Conservation (phyloP, 106 monocot genomes). For the Allium cepa region DNA sequence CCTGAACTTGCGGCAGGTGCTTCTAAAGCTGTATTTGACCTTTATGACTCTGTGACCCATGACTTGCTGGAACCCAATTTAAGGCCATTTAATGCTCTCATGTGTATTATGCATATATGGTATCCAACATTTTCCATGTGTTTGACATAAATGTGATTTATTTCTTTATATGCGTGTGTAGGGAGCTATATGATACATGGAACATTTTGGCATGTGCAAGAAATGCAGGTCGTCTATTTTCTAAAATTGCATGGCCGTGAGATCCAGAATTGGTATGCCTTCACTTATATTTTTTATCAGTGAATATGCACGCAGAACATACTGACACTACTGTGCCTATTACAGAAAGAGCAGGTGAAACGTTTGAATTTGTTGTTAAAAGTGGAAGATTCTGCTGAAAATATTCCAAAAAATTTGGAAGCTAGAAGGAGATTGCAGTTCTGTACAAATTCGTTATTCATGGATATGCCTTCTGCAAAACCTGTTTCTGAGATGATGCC, state of each 20-base stretch:
- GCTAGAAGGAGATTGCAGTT: slow-evolving; percentile 88
- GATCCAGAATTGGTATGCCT: slow-evolving; percentile 66
- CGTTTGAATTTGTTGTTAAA: slow-evolving; percentile 86
- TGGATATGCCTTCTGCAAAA: slow-evolving; percentile 82
- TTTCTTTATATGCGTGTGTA: slow-evolving; percentile 4
- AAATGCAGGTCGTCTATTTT: slow-evolving; percentile 81
- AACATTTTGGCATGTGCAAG: slow-evolving; percentile 75
- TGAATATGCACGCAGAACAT: neutral
- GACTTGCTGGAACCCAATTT: slow-evolving; percentile 56
- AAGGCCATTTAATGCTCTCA: slow-evolving; percentile 32
- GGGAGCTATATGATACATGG: slow-evolving; percentile 94
- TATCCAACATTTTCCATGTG: too few relatives aligned
- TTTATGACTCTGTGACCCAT: slow-evolving; percentile 85
- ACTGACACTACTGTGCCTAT: neutral
- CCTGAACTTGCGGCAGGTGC: slow-evolving; percentile 64
- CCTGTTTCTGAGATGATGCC: slow-evolving; percentile 92
- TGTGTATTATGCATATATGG: too few relatives aligned
- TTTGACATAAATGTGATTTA: too few relatives aligned
- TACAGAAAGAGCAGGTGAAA: slow-evolving; percentile 93
- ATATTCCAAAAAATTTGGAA: slow-evolving; percentile 94
- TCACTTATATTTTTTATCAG: neutral
- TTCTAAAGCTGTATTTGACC: slow-evolving; percentile 73
- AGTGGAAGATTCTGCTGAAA: slow-evolving; percentile 84
- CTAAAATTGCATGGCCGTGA: slow-evolving; percentile 75
- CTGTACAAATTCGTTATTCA: slow-evolving; percentile 93